Evolutionary conservation across 1,284 basidiomycete species (phyloP).

Genomic region (Papiliotrema laurentii): DNA sequence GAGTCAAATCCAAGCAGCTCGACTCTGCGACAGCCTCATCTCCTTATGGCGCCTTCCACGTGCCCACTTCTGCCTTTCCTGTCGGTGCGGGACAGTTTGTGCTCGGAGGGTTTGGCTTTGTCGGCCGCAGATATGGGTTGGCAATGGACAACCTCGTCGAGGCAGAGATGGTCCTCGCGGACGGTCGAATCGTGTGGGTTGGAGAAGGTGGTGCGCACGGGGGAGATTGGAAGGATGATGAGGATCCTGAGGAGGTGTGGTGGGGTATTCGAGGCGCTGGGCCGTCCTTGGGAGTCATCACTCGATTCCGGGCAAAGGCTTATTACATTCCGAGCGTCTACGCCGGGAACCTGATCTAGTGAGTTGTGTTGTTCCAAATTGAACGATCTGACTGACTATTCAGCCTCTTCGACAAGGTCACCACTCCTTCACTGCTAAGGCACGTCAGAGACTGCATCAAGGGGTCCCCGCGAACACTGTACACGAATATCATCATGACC

Average conservation of each 20-base stretch:
- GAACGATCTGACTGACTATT: not conserved
- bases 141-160: conserved; percentile 79
- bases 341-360: conserved; percentile 87
- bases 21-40: conserved; percentile 68
- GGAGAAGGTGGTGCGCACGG: conserved; percentile 54
- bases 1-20: conserved; percentile 72
- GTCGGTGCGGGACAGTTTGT: conserved; percentile 69
- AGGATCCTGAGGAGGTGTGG: conserved; percentile 58
- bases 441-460: conserved; percentile 92
- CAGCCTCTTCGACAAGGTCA: conserved; percentile 76
- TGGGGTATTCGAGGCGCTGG: conserved; percentile 86
- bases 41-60: conserved; percentile 77
- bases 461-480: conserved; percentile 74
- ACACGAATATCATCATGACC: conserved; percentile 82
- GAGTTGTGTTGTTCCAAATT: conserved; percentile 28
- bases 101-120: conserved; percentile 83
- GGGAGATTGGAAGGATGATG: conserved; percentile 43
- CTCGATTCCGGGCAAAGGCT: conserved; percentile 76
- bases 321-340: conserved; percentile 83
- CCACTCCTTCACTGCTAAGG: conserved; percentile 77
- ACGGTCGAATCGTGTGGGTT: conserved; percentile 66
- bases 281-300: conserved; percentile 76
- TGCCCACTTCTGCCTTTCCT: conserved; percentile 61
- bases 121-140: conserved; percentile 73
- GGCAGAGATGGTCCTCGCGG: conserved; percentile 67